A percentile compares a stretch with the other conserved stretches of the same genome.
Evolutionary conservation across 2,329 filamentous ascomycete species (phyloP).

Genomic region (Fusarium sp.): DNA sequence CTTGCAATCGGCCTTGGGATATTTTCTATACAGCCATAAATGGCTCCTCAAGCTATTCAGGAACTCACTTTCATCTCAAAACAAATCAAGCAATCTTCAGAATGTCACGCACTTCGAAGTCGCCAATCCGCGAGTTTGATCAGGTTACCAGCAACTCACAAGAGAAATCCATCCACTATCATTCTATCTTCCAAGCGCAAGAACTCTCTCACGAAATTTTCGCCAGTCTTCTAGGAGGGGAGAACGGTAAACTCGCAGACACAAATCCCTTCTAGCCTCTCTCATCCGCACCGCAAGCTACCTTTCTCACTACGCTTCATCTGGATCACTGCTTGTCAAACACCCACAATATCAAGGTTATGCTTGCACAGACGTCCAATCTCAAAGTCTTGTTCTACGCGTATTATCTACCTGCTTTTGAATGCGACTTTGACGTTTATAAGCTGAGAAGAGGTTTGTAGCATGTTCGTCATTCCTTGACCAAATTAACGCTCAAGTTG

Average conservation of each 20-base stretch:
- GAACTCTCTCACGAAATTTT: not conserved
- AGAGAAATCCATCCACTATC: not conserved
- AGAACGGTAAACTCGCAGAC: not conserved
- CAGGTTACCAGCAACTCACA: not conserved
- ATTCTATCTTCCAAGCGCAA: not conserved
- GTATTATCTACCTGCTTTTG: not conserved
- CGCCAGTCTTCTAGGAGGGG: not conserved
- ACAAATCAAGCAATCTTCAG: accelerated
- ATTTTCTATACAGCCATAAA: not conserved
- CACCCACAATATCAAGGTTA: not conserved
- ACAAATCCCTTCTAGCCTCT: not conserved
- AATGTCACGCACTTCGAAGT: not conserved
- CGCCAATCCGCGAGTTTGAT: not conserved
- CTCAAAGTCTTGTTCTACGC: not conserved
- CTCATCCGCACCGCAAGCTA: accelerated
- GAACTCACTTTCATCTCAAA: accelerated
- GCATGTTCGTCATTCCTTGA: not conserved
- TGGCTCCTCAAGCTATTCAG: not conserved
- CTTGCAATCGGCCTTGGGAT: not conserved
- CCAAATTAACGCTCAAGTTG: not conserved
- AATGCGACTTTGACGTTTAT: not conserved
- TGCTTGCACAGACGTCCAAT: not conserved
- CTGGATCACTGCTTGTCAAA: not conserved
- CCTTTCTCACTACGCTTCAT: not conserved
- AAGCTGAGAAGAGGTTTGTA: not conserved